Evolutionary conservation across 2,329 filamentous ascomycete genomes (phyloP).

Genomic region (Colletotrichum lini): DNA sequence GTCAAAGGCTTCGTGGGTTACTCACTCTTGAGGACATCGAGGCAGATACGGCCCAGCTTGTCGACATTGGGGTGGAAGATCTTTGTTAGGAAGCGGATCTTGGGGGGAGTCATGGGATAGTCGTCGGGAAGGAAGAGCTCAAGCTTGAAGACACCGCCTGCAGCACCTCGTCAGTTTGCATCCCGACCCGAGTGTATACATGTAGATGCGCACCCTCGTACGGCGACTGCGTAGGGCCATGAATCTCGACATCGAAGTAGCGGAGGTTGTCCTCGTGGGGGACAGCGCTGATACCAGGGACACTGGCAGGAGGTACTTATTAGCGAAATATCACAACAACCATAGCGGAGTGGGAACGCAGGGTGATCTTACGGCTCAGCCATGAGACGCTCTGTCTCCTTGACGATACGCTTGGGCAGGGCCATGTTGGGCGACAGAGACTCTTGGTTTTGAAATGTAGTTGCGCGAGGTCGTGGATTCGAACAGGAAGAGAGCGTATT

Average conservation of each 20-base stretch:
- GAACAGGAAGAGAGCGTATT: not conserved
- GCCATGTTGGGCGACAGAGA: constrained; percentile 65
- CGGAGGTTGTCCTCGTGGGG: constrained; percentile 97
- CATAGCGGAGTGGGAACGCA: not conserved
- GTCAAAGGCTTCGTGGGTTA: constrained; percentile 26
- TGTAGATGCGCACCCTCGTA: constrained; percentile 81
- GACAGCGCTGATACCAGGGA: constrained; percentile 94
- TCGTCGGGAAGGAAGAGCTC: constrained; percentile 98
- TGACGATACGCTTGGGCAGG: constrained; percentile 96
- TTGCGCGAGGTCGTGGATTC: not conserved
- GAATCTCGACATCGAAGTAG: constrained; percentile 98
- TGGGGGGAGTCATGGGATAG: constrained; percentile 98
- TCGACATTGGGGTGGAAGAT: constrained; percentile 99
- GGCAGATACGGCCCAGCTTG: constrained; percentile 94
- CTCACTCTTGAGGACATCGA: constrained; percentile 97
- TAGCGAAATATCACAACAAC: constrained; percentile 21
- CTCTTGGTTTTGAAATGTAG: not conserved
- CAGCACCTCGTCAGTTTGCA: constrained; percentile 11
- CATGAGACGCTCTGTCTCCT: constrained; percentile 98
- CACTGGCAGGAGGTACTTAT: constrained; percentile 66
- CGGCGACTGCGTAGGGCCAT: constrained; percentile 91
- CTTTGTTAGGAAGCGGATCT: constrained; percentile 98
- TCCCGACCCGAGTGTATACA: not conserved
- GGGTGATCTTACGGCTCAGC: constrained; percentile 84
- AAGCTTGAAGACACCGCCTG: constrained; percentile 90